Evolutionary conservation across 192 early-diverging fungal species (phyloP).

Genomic region (Rhizoclosmatium globosum): DNA sequence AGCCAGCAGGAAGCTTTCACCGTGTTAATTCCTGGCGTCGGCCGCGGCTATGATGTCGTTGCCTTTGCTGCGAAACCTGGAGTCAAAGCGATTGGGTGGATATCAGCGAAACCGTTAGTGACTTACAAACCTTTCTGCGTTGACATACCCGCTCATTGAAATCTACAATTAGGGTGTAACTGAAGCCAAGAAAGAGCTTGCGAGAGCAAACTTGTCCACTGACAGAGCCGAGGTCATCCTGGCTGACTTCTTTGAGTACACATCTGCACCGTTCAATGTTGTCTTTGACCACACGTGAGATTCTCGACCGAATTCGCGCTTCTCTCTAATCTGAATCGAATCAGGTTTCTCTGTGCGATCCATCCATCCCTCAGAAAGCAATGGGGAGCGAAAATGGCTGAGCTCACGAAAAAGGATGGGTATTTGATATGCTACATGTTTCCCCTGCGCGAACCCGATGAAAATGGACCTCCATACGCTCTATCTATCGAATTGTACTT

Average conservation of each 20-base stretch:
- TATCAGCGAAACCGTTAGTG: neutral
- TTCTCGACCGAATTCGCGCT: neutral
- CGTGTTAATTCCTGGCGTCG: slow-evolving; percentile 72
- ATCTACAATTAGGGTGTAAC: slow-evolving; percentile 7
- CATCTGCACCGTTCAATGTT: slow-evolving; percentile 43
- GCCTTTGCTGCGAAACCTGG: slow-evolving; percentile 66
- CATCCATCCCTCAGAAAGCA: slow-evolving; percentile 63
- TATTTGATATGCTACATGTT: slow-evolving; percentile 80
- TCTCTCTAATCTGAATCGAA: neutral
- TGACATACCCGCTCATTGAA: neutral
- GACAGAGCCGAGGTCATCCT: neutral
- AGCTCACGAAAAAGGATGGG: slow-evolving; percentile 72
- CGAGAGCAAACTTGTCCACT: neutral
- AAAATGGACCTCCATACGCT: slow-evolving; percentile 74
- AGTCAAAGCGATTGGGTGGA: slow-evolving; percentile 22
- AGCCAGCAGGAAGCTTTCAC: slow-evolving; percentile 35
- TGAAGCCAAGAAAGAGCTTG: slow-evolving; percentile 1
- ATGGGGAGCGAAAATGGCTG: slow-evolving; percentile 74
- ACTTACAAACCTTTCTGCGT: neutral
- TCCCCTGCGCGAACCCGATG: slow-evolving; percentile 68
- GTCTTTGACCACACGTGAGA: slow-evolving; percentile 83
- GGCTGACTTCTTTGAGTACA: slow-evolving; percentile 21
- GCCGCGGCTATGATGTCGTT: slow-evolving; percentile 80
- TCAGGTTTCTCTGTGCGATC: slow-evolving; percentile 82
- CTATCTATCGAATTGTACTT: slow-evolving; percentile 71